These are phyloP conservation scores for Calonectria pauciramosa DNA, from an alignment of 2,329 filamentous ascomycete genomes.

Conservation along the genomic window DNA sequence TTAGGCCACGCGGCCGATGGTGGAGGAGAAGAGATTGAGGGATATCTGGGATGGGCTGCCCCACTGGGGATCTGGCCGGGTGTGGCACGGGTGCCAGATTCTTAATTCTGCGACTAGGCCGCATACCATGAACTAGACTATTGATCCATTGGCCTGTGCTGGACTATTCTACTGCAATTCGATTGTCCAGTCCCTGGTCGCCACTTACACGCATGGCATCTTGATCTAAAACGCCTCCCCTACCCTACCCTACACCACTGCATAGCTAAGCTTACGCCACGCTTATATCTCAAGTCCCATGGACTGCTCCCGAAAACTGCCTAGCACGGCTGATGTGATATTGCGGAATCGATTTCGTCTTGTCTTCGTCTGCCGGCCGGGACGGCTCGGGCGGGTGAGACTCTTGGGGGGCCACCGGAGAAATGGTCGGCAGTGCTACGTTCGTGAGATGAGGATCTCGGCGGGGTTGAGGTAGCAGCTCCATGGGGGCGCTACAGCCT, in stretches of 20 bases:
- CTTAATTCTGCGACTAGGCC: neutral
- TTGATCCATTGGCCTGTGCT: neutral
- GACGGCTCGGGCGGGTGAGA: slow-evolving; percentile 35
- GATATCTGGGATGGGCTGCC: neutral
- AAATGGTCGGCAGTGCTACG: neutral
- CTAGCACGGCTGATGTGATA: slow-evolving; percentile 3
- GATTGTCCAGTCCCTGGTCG: neutral
- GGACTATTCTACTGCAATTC: neutral
- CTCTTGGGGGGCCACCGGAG: neutral
- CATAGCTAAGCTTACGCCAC: neutral
- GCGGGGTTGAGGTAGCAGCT: neutral
- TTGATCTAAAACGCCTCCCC: neutral
- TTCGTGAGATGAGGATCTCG: slow-evolving; percentile 16
- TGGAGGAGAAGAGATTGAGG: neutral
- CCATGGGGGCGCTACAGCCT: neutral
- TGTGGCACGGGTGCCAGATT: neutral
- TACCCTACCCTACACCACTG: neutral
- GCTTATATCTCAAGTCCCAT: neutral
- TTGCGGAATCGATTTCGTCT: neutral
- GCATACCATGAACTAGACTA: neutral
- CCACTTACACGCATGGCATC: neutral
- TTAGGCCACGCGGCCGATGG: slow-evolving; percentile 52
- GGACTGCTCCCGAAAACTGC: neutral
- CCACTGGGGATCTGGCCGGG: neutral
- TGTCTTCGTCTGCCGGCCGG: neutral